Base-by-base conservation (phyloP, 2,329 filamentous ascomycete species). In the Clarireedia hainanense region DNA sequence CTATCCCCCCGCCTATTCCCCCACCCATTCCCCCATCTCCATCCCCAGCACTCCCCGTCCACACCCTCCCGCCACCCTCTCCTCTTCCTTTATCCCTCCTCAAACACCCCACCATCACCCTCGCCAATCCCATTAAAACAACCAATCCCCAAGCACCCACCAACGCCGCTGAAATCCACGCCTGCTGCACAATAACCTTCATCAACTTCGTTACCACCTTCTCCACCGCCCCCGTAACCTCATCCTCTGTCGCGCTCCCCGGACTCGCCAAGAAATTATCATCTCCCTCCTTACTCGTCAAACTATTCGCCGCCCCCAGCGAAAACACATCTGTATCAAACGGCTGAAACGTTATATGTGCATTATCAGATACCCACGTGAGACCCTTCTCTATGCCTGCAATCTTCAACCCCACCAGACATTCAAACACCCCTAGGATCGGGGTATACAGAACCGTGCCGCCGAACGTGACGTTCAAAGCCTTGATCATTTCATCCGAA, bases 311-410 rank as follows among this genome's bases (percentile, higher is more conserved):
- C 55, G 91, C 88, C 43, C 91, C 91, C 52, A 85, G 74, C 57
- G 89, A 92, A 73, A 97, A 95, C 1, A 88, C 88, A 68, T 96
- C 80, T 64, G 89, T 86, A 26, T 82, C 77, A 58, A 97, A 84
- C 52, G 81, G 72, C 0, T 94, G 94, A 64, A 99, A 86, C 58
- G 82, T 76, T 64, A 99, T 80, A 59, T 94, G 81, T 3, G 94
- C 90, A 68, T 97, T 76, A 63, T 97, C 86, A 65, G 88, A 82
- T 10, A 96, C 88, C 92, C 92, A 99, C 0, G 89, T 95, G n/a
- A 97, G 78, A 12, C 88, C 94, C 67, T 88, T 86, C 70, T 97
- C 83, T 61, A 99, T 83, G 23, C 84, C 81, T 62, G 88, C 83
- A 60, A 97, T 79, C 75, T 97, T 97, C 67, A 95, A 78, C 6